A percentile compares a stretch with the other conserved stretches of the same genome.
phyloP scores from a whole-genome alignment of 2,329 filamentous ascomycete genomes.

The Akanthomyces lecanii region DNA sequence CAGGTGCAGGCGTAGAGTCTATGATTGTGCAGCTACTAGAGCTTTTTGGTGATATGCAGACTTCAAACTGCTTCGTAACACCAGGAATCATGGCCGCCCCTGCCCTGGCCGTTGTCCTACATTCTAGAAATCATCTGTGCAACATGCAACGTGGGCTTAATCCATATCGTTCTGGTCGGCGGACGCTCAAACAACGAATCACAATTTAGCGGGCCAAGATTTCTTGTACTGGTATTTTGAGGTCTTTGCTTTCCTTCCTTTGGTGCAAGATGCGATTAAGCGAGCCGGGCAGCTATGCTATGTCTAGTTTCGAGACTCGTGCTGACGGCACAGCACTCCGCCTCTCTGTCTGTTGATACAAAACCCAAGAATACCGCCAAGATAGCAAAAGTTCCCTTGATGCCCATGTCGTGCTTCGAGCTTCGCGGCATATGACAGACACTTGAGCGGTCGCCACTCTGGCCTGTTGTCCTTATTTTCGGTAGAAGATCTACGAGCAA shows the following conservation, averaged over 20 bases:
- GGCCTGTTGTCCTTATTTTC: constrained; percentile 38
- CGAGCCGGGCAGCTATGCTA: not conserved
- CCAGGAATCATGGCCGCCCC: not conserved
- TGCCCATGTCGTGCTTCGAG: not conserved
- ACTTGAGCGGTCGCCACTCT: not conserved
- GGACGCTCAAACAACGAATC: not conserved
- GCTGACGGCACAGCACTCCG: not conserved
- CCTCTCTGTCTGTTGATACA: not conserved
- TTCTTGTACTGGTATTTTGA: not conserved
- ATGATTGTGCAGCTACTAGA: not conserved
- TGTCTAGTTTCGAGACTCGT: not conserved
- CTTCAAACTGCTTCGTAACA: constrained; percentile 3
- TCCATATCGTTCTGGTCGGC: not conserved
- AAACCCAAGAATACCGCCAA: not conserved
- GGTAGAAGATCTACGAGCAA: constrained; percentile 48
- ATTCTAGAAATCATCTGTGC: constrained; percentile 9
- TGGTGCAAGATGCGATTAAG: not conserved
- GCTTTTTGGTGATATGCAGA: not conserved
- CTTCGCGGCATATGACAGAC: not conserved
- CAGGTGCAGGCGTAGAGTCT: not conserved
- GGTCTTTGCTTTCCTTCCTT: not conserved
- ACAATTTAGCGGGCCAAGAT: not conserved
- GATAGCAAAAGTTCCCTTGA: not conserved
- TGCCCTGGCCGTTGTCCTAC: constrained; percentile 9
- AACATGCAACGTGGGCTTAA: not conserved